phyloP scores from a whole-genome alignment of 495 filamentous ascomycete species.

The Penicillium mononematosum region DNA sequence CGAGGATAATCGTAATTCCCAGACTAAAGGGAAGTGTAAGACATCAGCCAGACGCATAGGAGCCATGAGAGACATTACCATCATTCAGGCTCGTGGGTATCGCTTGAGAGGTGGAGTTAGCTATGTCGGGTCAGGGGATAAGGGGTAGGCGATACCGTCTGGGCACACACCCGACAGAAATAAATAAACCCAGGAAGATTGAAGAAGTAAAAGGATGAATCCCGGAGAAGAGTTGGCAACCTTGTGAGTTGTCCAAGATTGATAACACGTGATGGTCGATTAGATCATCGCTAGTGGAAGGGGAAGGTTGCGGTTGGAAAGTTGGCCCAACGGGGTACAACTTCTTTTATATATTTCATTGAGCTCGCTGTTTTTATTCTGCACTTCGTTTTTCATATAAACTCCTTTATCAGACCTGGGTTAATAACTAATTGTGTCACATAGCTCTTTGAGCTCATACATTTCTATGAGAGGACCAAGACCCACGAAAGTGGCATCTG shows the following conservation, averaged over 20 bases:
- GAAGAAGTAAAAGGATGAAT: background rate
- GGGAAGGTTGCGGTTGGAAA: background rate
- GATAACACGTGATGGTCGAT: conserved; percentile 28
- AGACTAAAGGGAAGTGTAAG: conserved; percentile 43
- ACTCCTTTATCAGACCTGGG: background rate
- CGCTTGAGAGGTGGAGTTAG: conserved; percentile 1
- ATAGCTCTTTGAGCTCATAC: background rate
- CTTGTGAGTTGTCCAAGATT: conserved; percentile 3
- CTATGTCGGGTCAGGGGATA: background rate
- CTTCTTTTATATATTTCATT: background rate
- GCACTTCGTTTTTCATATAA: background rate
- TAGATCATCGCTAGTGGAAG: conserved; percentile 29
- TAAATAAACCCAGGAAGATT: conserved; percentile 1
- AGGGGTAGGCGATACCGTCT: background rate
- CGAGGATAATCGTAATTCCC: conserved; percentile 58
- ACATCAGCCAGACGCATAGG: conserved; percentile 1
- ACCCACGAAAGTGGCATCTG: background rate
- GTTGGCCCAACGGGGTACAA: background rate
- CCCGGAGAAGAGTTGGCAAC: conserved; percentile 1
- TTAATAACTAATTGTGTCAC: background rate
- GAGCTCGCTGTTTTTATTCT: background rate
- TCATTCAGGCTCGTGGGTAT: background rate
- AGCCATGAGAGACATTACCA: conserved; percentile 11
- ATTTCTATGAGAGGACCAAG: background rate
- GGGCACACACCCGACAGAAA: background rate